Evolutionary conservation across 75 land plant species (phyloP).

Genomic region (Selaginella moellendorffii): DNA sequence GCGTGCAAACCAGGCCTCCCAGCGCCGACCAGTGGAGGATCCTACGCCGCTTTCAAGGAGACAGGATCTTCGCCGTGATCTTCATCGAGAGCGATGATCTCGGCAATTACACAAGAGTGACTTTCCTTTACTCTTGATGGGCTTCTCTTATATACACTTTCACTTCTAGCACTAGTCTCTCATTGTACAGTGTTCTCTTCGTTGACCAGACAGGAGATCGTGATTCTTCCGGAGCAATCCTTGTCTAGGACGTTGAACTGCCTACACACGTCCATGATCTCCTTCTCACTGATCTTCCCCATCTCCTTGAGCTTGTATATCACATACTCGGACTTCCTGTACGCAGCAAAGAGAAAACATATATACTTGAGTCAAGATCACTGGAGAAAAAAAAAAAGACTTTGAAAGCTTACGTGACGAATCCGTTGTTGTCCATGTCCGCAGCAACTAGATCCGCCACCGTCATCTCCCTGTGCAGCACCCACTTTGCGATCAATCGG

Average conservation of each 20-base stretch:
- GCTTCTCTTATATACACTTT: too few relatives aligned
- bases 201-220: slow-evolving; percentile 30
- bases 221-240: slow-evolving; percentile 45
- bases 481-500: slow-evolving; percentile 60
- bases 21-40: too few relatives aligned
- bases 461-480: slow-evolving; percentile 55
- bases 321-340: slow-evolving; percentile 61
- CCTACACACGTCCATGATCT: slow-evolving; percentile 33
- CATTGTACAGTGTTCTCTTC: not conserved
- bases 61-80: too few relatives aligned
- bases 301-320: slow-evolving; percentile 59
- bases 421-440: slow-evolving; percentile 77
- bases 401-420: slow-evolving; percentile 37
- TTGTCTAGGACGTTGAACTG: slow-evolving; percentile 48
- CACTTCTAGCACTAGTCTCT: too few relatives aligned
- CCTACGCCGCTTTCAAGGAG: too few relatives aligned
- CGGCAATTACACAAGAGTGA: too few relatives aligned
- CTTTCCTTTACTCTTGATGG: too few relatives aligned
- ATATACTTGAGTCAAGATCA: not conserved
- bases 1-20: too few relatives aligned
- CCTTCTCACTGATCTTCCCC: slow-evolving; percentile 40
- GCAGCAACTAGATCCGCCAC: slow-evolving; percentile 61
- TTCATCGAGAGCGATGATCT: too few relatives aligned
- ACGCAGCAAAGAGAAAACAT: not conserved
- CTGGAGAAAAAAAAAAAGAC: too few relatives aligned